These are phyloP conservation scores for Penicillium sp. DNA, from an alignment of 2,329 filamentous ascomycete genomes.

Conservation along the genomic window DNA sequence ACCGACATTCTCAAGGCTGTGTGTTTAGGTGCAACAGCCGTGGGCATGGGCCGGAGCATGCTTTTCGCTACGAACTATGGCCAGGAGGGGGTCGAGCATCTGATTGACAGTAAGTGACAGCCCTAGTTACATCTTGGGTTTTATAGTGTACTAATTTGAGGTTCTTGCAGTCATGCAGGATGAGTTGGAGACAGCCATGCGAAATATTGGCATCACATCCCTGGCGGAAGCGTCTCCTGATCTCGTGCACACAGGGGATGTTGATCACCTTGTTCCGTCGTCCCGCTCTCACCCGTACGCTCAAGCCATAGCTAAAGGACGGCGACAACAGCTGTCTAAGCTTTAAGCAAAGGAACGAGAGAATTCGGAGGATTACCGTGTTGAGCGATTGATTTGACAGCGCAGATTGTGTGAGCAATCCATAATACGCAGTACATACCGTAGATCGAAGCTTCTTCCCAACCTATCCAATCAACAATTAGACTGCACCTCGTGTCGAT, in stretches of 20 bases:
- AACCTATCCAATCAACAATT: no score
- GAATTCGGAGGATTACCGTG: neutral
- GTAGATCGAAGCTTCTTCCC: neutral
- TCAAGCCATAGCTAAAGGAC: slow-evolving; percentile 32
- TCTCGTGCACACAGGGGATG: slow-evolving; percentile 47
- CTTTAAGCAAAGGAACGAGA: slow-evolving; percentile 21
- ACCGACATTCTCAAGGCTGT: slow-evolving; percentile 55
- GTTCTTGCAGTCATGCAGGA: slow-evolving; percentile 41
- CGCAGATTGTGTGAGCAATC: neutral
- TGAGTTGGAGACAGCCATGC: slow-evolving; percentile 50
- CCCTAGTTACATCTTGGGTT: neutral
- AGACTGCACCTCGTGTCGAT: no score
- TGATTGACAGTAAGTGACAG: slow-evolving; percentile 51
- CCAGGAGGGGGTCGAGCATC: slow-evolving; percentile 53
- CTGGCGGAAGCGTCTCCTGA: slow-evolving; percentile 45
- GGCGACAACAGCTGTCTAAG: slow-evolving; percentile 23
- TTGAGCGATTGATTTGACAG: neutral
- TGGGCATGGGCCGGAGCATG: slow-evolving; percentile 53
- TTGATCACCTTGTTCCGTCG: slow-evolving; percentile 50
- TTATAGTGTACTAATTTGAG: slow-evolving; percentile 4
- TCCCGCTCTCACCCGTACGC: slow-evolving; percentile 44
- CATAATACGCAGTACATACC: neutral
- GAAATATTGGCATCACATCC: slow-evolving; percentile 46
- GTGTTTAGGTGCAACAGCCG: slow-evolving; percentile 52
- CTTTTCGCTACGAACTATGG: slow-evolving; percentile 54